These are phyloP conservation scores for Leccinum subgranulosum DNA, from an alignment of 768 basidiomycete genomes.

Conservation along the genomic window DNA sequence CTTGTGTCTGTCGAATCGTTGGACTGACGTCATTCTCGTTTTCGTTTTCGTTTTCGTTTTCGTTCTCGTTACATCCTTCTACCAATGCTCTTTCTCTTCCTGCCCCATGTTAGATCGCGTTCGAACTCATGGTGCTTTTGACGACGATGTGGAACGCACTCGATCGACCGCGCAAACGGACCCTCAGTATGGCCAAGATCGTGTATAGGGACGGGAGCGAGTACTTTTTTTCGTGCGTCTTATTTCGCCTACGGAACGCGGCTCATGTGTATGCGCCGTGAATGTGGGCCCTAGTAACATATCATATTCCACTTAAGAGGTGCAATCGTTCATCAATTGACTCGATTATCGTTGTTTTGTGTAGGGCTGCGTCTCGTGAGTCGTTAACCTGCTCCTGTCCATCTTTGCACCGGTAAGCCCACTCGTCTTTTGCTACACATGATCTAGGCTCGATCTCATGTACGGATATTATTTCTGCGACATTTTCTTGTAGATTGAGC, in stretches of 20 bases:
- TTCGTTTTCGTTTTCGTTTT: neutral
- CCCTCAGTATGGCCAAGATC: conserved; percentile 19
- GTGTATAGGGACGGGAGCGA: conserved; percentile 28
- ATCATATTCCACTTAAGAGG: neutral
- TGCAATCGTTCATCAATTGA: neutral
- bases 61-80: neutral
- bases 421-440: too few relatives aligned
- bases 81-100: neutral
- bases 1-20: neutral
- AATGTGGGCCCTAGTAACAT: conserved; percentile 1
- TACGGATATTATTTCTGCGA: too few relatives aligned
- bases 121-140: conserved; percentile 15
- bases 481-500: too few relatives aligned
- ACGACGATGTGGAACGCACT: conserved; percentile 29
- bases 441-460: too few relatives aligned
- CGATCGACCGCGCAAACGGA: conserved; percentile 20
- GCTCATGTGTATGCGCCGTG: neutral
- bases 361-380: conserved; percentile 24
- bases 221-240: conserved; percentile 9
- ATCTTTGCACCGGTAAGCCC: conserved; percentile 1
- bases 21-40: neutral
- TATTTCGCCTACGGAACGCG: neutral
- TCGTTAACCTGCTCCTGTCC: conserved; percentile 12
- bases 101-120: too few relatives aligned
- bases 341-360: neutral